phyloP scores from a whole-genome alignment of 805 yeast genomes.

The Pichia californica region DNA sequence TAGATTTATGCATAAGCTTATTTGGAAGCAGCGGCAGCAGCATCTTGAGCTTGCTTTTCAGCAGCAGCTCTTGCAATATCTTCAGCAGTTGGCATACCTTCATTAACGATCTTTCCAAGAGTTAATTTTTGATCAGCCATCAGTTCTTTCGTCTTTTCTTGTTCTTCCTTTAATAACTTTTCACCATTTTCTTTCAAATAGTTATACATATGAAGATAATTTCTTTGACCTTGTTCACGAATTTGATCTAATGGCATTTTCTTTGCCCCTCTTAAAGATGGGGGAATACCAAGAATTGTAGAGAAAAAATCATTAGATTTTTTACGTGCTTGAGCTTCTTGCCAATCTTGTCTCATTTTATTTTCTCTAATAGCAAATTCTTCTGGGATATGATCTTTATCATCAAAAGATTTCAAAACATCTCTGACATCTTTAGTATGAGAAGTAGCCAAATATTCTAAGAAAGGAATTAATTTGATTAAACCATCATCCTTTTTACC shows the following conservation, averaged over 20 bases:
- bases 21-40: neutral
- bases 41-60: slow-evolving; percentile 12
- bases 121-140: slow-evolving; percentile 80
- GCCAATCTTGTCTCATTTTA: slow-evolving; percentile 66
- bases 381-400: slow-evolving; percentile 58
- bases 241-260: slow-evolving; percentile 82
- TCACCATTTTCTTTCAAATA: slow-evolving; percentile 52
- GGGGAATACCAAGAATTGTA: slow-evolving; percentile 55
- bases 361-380: slow-evolving; percentile 80
- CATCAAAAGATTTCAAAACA: slow-evolving; percentile 64
- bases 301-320: slow-evolving; percentile 19
- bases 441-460: slow-evolving; percentile 91
- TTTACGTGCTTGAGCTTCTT: slow-evolving; percentile 39
- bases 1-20: neutral
- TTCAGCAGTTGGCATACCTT: slow-evolving; percentile 74
- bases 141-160: slow-evolving; percentile 69
- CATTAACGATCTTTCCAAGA: slow-evolving; percentile 76
- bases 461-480: slow-evolving; percentile 78
- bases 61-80: slow-evolving; percentile 39
- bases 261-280: slow-evolving; percentile 33
- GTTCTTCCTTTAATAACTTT: slow-evolving; percentile 79
- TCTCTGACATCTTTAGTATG: slow-evolving; percentile 83
- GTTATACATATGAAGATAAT: slow-evolving; percentile 72
- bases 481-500: slow-evolving; percentile 80
- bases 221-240: slow-evolving; percentile 88